Percentiles rank a stretch among this genome's conserved stretches.
phyloP scores from a whole-genome alignment of 805 yeast species.

The Saccharomycopsis lassenensis region DNA sequence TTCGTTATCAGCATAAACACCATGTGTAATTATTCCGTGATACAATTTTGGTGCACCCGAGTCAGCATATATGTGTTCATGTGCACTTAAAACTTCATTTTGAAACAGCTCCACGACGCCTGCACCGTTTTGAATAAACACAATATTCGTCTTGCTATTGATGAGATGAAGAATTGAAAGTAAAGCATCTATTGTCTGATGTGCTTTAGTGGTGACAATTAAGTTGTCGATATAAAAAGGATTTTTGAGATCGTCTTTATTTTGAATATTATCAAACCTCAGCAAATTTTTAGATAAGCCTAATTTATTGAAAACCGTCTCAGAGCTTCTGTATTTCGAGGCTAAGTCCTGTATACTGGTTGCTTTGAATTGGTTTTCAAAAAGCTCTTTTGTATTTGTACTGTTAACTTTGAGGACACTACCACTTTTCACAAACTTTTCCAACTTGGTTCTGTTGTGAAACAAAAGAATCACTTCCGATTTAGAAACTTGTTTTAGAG shows the following conservation, averaged over 20 bases:
- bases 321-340: background rate
- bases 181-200: slow-evolving; percentile 58
- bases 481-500: slow-evolving; percentile 24
- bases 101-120: slow-evolving; percentile 59
- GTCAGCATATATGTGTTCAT: slow-evolving; percentile 39
- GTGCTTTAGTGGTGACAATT: slow-evolving; percentile 71
- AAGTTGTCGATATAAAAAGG: slow-evolving; percentile 37
- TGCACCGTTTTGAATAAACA: slow-evolving; percentile 82
- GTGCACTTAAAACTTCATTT: slow-evolving; percentile 20
- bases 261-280: background rate
- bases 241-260: background rate
- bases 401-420: slow-evolving; percentile 24
- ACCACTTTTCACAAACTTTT: slow-evolving; percentile 24
- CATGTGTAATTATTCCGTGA: slow-evolving; percentile 79
- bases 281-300: too few relatives aligned
- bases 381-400: background rate
- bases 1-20: slow-evolving; percentile 39
- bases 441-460: slow-evolving; percentile 24
- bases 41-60: slow-evolving; percentile 44
- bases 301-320: too few relatives aligned
- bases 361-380: background rate
- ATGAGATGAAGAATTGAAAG: slow-evolving; percentile 41
- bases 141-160: slow-evolving; percentile 41
- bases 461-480: slow-evolving; percentile 25
- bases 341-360: background rate